These are phyloP conservation scores for Puccinia coronata DNA, from an alignment of 1,284 basidiomycete genomes.

Conservation along the genomic window DNA sequence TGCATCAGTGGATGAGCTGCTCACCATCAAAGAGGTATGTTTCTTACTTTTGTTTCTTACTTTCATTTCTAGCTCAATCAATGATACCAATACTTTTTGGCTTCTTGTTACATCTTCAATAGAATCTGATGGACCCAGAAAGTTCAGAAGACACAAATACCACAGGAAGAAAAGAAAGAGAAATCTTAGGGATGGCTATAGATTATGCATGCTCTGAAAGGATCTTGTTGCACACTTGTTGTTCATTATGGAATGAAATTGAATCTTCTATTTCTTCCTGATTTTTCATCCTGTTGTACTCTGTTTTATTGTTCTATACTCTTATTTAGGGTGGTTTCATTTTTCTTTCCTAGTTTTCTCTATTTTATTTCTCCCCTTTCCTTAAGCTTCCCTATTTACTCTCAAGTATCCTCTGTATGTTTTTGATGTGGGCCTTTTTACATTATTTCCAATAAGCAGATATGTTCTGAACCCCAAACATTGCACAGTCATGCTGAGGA, in stretches of 20 bases:
- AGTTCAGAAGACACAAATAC: too few relatives aligned
- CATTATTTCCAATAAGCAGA: too few relatives aligned
- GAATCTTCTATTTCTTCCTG: background rate
- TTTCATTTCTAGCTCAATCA: background rate
- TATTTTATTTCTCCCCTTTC: too few relatives aligned
- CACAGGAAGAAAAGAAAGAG: background rate
- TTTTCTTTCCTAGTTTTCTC: background rate
- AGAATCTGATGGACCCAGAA: background rate
- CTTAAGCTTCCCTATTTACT: too few relatives aligned
- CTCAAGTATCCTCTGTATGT: too few relatives aligned
- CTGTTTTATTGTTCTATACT: background rate
- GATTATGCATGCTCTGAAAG: slow-evolving; percentile 30
- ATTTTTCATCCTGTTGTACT: background rate
- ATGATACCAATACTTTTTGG: background rate
- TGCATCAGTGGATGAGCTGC: slow-evolving; percentile 13
- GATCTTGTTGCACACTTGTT: slow-evolving; percentile 38
- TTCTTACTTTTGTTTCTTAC: background rate
- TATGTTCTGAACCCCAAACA: too few relatives aligned
- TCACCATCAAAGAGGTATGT: slow-evolving; percentile 29
- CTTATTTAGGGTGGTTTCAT: background rate
- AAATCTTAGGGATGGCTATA: slow-evolving; percentile 10
- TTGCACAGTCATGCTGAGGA: too few relatives aligned
- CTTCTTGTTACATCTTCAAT: background rate
- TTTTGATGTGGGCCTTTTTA: too few relatives aligned
- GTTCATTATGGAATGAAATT: slow-evolving; percentile 19